Evolutionary conservation across 768 basidiomycete genomes (phyloP), one percentile per base, ranked within the genome.

Genomic region (Xerocomellus amylosporus): DNA sequence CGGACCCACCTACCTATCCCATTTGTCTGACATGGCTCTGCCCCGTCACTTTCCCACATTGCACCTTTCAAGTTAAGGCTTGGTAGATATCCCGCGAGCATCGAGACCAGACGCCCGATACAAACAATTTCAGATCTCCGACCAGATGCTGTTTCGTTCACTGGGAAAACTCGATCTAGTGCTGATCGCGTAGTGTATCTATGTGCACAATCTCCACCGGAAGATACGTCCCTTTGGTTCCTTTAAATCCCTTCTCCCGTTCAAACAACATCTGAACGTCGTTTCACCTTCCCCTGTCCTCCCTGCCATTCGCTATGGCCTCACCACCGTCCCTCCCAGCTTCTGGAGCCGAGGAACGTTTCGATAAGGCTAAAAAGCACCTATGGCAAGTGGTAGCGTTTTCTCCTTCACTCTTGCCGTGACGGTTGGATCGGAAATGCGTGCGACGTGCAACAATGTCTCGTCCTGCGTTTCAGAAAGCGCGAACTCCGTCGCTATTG

Each of bases 131-230:
- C 64, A 73, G 71, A 71, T 71, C 70, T 71, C 71, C 71, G 71
- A 73, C 71, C 57, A 65, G 64, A 69, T 71, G 54, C 57, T 64
- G 70, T 73, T 66, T 66, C 69, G 67, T 58, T 68, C 62, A 64
- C 59, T 61, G 65, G 71, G 58, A 71, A 72, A 64, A 66, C 60
- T 71, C 64, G 65, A 65, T 69, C 71, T 71, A 67, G 71, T 62
- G 60, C 62, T 73, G 70, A 73, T 71, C 70, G 62, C 70, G 70
- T 73, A 70, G 68, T 72, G 67, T 71, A 73, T 73, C 71, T 73
- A 71, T 67, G 67, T 71, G 63, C 65, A 71, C 64, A 72, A 72
- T 70, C 65, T 69, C 67, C 58, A 70, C 70, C 67, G 67, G 61
- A 51, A 63, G 67, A 65, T 57, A 54, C 46, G 50, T 52, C 61